These are phyloP conservation scores for Carex littledalei DNA, from an alignment of 176 grass and related monocot species.

Conservation along the genomic window DNA sequence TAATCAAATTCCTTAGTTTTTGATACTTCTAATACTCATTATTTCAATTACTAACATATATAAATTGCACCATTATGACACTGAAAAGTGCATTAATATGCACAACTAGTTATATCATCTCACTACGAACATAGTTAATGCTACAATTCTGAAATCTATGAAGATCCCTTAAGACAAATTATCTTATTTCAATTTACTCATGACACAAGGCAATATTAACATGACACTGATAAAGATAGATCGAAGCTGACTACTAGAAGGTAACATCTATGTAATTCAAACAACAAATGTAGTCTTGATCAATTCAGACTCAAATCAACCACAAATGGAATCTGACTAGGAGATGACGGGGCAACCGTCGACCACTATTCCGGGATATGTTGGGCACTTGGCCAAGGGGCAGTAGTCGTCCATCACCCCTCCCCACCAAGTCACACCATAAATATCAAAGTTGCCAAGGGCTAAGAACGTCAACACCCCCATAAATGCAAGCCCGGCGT, in stretches of 20 bases:
- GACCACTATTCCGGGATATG: conserved; percentile 21
- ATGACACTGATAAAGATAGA: background rate
- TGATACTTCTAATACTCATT: no score
- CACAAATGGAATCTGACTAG: background rate
- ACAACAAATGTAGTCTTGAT: background rate
- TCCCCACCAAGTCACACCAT: conserved; percentile 52
- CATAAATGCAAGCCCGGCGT: conserved; percentile 38
- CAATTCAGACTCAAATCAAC: background rate
- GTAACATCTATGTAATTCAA: background rate
- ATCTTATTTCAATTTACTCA: background rate
- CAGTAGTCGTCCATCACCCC: conserved; percentile 36
- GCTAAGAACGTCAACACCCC: conserved; percentile 41
- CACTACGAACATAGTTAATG: background rate
- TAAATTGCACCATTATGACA: background rate
- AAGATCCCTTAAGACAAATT: background rate
- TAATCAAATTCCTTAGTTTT: no score
- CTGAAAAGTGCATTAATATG: background rate
- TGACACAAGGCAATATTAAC: background rate
- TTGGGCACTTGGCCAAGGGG: conserved; percentile 51
- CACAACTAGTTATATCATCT: background rate
- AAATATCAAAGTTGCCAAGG: conserved; percentile 40
- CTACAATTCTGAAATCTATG: background rate
- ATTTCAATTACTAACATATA: no score
- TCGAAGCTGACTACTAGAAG: background rate
- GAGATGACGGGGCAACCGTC: conserved; percentile 34